Percentiles rank a stretch among this genome's conserved stretches.
Conservation (phyloP, 768 basidiomycete genomes). For the Suillus americanus region DNA sequence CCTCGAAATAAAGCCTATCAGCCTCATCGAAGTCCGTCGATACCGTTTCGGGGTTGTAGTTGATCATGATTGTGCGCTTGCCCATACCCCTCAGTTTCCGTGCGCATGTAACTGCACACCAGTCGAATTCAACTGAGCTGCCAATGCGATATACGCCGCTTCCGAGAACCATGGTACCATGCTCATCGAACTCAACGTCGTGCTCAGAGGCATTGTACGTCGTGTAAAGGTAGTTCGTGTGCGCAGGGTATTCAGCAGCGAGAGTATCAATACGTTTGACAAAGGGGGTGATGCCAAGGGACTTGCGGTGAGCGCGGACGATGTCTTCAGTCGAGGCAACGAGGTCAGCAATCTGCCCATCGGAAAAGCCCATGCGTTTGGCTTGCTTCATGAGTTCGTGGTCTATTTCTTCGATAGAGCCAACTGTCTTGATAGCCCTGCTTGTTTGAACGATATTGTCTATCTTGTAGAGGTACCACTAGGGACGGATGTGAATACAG, state of each 20-base stretch:
- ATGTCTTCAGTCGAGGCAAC: slow-evolving; percentile 68
- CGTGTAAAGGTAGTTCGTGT: slow-evolving; percentile 99
- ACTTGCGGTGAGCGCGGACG: slow-evolving; percentile 86
- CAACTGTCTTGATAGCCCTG: slow-evolving; percentile 66
- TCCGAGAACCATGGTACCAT: slow-evolving; percentile 99
- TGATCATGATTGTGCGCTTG: slow-evolving; percentile 97
- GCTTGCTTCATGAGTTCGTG: slow-evolving; percentile 80
- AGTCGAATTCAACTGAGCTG: slow-evolving; percentile 98
- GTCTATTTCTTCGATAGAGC: slow-evolving; percentile 67
- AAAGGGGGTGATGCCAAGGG: slow-evolving; percentile 87
- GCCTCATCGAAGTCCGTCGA: slow-evolving; percentile 99
- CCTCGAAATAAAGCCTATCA: slow-evolving; percentile 98
- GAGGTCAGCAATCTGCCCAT: slow-evolving; percentile 86
- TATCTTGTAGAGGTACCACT: slow-evolving; percentile 99
- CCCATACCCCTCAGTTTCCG: slow-evolving; percentile 90
- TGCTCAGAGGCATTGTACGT: slow-evolving; percentile 97
- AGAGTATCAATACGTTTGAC: slow-evolving; percentile 99
- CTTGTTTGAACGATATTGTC: slow-evolving; percentile 96
- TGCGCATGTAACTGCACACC: slow-evolving; percentile 99
- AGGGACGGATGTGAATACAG: background rate
- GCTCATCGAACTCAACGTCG: slow-evolving; percentile 92
- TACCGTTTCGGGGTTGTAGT: slow-evolving; percentile 99
- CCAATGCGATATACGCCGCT: slow-evolving; percentile 98
- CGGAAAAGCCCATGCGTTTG: slow-evolving; percentile 95
- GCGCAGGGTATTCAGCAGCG: slow-evolving; percentile 97